Conservation (phyloP, 2,329 filamentous ascomycete genomes). For the Sporothrix protearum region DNA sequence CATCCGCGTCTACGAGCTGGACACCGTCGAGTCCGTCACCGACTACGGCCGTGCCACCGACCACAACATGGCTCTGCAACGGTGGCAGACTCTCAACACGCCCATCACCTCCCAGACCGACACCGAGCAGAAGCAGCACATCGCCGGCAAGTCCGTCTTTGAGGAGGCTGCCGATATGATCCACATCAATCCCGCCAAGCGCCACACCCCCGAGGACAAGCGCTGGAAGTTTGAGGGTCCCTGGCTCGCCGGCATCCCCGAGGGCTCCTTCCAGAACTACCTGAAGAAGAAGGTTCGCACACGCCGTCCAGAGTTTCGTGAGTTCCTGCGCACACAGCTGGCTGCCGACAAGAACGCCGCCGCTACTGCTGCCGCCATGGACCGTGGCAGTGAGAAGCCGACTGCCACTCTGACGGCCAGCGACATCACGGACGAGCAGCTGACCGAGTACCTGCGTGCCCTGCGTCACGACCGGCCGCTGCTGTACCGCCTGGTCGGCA, state of each 20-base stretch:
- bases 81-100: conserved; percentile 79
- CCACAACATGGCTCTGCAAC: conserved; percentile 73
- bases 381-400: conserved; percentile 28
- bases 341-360: conserved; percentile 45
- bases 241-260: conserved; percentile 61
- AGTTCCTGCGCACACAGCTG: conserved; percentile 49
- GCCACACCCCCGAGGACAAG: conserved; percentile 41
- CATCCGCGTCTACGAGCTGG: conserved; percentile 72
- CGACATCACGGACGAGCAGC: conserved; percentile 49
- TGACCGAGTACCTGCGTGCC: conserved; percentile 50
- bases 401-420: conserved; percentile 31
- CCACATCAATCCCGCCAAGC: conserved; percentile 37
- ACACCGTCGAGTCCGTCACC: conserved; percentile 83
- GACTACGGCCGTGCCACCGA: conserved; percentile 82
- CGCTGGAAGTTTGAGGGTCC: conserved; percentile 66
- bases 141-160: conserved; percentile 52
- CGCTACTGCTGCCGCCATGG: conserved; percentile 30
- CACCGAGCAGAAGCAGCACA: conserved; percentile 29
- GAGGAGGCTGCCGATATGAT: conserved; percentile 57
- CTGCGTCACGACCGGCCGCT: conserved; percentile 50
- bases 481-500: conserved; percentile 54
- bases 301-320: conserved; percentile 53
- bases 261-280: conserved; percentile 58
- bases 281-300: conserved; percentile 52
- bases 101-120: conserved; percentile 48